Conservation (phyloP, 306 rosid species). For the Neltuma alba region DNA sequence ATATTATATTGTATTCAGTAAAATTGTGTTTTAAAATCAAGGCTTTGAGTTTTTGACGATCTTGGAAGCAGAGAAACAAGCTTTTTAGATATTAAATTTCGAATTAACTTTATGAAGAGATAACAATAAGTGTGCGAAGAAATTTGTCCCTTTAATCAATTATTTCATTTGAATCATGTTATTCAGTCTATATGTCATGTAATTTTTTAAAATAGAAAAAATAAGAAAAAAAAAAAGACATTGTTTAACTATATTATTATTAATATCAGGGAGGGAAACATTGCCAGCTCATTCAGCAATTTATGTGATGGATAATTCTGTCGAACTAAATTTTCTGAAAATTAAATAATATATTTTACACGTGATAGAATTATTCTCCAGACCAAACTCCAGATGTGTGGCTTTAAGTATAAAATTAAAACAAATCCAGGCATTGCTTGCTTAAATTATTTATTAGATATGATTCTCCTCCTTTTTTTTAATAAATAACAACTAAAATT, state of each 20-base stretch:
- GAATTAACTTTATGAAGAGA: neutral
- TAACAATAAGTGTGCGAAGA: neutral
- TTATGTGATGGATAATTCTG: neutral
- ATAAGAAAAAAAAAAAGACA: too few species aligned
- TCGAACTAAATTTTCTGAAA: neutral
- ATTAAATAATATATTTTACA: conserved; percentile 9
- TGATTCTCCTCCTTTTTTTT: neutral
- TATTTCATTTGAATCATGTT: too few species aligned
- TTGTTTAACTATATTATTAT: neutral
- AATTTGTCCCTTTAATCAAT: neutral
- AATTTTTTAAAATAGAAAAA: neutral
- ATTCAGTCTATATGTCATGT: too few species aligned
- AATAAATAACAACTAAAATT: too few species aligned
- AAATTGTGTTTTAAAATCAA: neutral
- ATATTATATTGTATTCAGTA: neutral
- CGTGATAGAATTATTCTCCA: conserved; percentile 45
- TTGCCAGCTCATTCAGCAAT: neutral
- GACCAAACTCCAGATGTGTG: neutral
- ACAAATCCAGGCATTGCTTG: neutral
- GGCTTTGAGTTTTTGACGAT: too few species aligned
- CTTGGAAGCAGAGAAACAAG: neutral
- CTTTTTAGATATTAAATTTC: neutral
- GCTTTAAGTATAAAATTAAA: conserved; percentile 30
- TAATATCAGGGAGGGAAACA: neutral
- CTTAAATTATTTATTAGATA: too few species aligned